These are phyloP conservation scores for Russula dissimulans DNA, from an alignment of 768 basidiomycete species.

Conservation along the genomic window DNA sequence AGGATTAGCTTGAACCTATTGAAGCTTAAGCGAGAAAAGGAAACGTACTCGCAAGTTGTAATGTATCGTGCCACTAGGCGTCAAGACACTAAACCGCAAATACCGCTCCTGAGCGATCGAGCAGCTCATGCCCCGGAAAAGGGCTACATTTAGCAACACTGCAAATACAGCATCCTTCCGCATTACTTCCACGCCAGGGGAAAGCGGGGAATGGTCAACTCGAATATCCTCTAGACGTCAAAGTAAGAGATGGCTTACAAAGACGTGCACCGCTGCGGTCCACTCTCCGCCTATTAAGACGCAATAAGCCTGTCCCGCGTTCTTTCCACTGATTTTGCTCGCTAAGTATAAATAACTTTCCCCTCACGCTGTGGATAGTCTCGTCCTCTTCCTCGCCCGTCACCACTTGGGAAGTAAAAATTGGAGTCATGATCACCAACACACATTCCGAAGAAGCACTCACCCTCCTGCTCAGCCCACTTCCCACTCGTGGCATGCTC, in stretches of 20 bases:
- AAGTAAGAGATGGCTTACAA: slow-evolving; percentile 31
- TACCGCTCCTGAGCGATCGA: slow-evolving; percentile 70
- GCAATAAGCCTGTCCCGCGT: slow-evolving; percentile 61
- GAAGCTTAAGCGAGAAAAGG: neutral
- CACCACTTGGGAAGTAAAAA: slow-evolving; percentile 34
- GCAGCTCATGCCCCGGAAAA: slow-evolving; percentile 74
- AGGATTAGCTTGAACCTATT: neutral
- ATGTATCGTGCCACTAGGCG: slow-evolving; percentile 49
- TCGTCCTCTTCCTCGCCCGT: slow-evolving; percentile 82
- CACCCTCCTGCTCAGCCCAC: slow-evolving; percentile 63
- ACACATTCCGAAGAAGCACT: slow-evolving; percentile 20
- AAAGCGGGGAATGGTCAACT: neutral
- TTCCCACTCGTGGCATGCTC: slow-evolving; percentile 38
- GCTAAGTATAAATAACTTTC: slow-evolving; percentile 60
- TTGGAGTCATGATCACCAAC: neutral
- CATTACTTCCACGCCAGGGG: slow-evolving; percentile 47
- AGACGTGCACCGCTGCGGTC: slow-evolving; percentile 66
- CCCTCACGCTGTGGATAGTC: slow-evolving; percentile 65
- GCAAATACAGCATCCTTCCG: slow-evolving; percentile 77
- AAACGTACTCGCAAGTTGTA: slow-evolving; percentile 64
- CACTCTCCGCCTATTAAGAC: slow-evolving; percentile 52
- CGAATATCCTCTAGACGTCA: neutral
- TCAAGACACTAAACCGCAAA: slow-evolving; percentile 65
- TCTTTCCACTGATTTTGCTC: slow-evolving; percentile 64
- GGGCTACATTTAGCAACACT: slow-evolving; percentile 60